Evolutionary conservation across 2,329 filamentous ascomycete genomes (phyloP), one percentile per base, ranked within the genome.

Genomic region (Scytalidium sp.): DNA sequence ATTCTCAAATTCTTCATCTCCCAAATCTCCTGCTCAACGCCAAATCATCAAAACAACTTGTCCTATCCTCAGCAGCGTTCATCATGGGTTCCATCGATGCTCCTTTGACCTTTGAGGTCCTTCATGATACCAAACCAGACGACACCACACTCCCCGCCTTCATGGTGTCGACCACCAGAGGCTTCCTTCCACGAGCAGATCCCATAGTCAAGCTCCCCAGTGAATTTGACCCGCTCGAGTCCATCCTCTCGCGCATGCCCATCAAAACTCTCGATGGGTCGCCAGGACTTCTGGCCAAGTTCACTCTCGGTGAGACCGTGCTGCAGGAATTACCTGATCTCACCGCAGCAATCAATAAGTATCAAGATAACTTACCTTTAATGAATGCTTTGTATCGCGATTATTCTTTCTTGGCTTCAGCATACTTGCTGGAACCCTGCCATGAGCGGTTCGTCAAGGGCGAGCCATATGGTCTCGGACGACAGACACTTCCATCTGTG

Each of bases 401-500:
- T 72, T 97, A 96, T 68, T 88, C 88, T 13, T 97, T 96, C 75
- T 73, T 96, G 23, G 88, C 91, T 4, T 95, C 89, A 20, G 88
- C 90, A 0, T 96, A 96, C 66, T 76, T 97, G 23, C 83, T 97
- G 23, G 92, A 97, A 75, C 92, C 92, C 10, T 97, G 92, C 68
- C 92, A 94, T 70, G 79, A 90, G 71, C 80, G 79, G 36, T 85
- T 83, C 62, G 60, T 86, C 53, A 85, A 81, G 67, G 87, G 85
- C 0, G 83, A 88, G 65, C 76, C 78, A 1, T 96, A 96, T 65
- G 91, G 91, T 0, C 72, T 96, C 41, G 91, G 84, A 3, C 75
- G 91, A 41, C 80, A 90, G 52, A 75, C 80, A 19, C 70, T 97
- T 60, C 92, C 92, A 1, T 77, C 78, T 46, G 80, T 83, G 60